Percentiles rank a stretch among this genome's conserved stretches.
Conservation (phyloP, 2,329 filamentous ascomycete genomes). For the Colletotrichum liriopes region DNA sequence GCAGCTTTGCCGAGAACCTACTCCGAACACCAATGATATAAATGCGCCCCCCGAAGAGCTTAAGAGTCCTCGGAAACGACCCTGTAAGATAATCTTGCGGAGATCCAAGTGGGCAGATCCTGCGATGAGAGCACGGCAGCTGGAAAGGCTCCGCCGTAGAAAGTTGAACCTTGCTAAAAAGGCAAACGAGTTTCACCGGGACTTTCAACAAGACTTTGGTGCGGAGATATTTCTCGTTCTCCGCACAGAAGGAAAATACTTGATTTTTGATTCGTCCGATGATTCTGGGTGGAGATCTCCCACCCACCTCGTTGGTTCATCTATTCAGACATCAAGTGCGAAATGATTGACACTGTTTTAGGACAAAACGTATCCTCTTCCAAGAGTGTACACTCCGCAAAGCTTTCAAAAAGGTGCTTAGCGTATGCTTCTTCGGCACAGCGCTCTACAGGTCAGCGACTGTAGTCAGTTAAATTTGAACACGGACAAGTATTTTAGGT, state of each 20-base stretch:
- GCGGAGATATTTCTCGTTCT: conserved; percentile 7
- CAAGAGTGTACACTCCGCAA: conserved; percentile 7
- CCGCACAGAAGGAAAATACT: conserved; percentile 5
- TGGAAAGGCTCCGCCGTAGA: conserved; percentile 4
- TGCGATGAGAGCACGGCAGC: conserved; percentile 3
- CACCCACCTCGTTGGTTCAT: conserved; percentile 5
- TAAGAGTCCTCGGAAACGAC: neutral
- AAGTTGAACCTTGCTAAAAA: conserved; percentile 15
- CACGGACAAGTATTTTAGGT: no score
- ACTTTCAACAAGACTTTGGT: conserved; percentile 13
- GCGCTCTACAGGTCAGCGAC: no score
- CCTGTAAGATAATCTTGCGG: conserved; percentile 7
- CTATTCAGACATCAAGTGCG: neutral
- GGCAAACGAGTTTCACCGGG: conserved; percentile 11
- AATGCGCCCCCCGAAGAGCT: neutral
- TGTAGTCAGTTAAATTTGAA: no score
- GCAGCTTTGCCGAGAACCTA: neutral
- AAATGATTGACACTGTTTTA: neutral
- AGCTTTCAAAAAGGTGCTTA: neutral
- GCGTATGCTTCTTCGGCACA: no score
- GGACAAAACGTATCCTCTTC: conserved; percentile 10
- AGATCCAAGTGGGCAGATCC: neutral
- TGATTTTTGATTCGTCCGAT: conserved; percentile 15
- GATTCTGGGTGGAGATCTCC: conserved; percentile 5
- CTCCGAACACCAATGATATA: neutral